A percentile compares a stretch with the other conserved stretches of the same genome.
Conservation (phyloP, 2,329 filamentous ascomycete species). For the Penicillium sp. region DNA sequence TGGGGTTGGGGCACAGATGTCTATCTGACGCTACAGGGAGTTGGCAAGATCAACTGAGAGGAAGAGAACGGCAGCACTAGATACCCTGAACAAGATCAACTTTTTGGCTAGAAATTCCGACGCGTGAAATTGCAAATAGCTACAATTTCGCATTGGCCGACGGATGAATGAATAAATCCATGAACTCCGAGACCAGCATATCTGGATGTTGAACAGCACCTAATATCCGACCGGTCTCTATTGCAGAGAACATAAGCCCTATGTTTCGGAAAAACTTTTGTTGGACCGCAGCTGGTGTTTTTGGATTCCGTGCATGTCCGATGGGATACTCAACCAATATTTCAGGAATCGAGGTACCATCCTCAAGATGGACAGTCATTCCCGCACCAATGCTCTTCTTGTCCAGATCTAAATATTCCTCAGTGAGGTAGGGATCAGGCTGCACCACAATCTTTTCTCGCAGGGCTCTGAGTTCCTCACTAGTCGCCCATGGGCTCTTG, state of each 20-base stretch:
- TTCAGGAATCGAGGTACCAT: conserved; percentile 28
- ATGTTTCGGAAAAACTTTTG: conserved; percentile 22
- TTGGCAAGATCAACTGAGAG: conserved; percentile 51
- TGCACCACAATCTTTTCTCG: conserved; percentile 27
- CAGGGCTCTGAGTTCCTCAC: conserved; percentile 22
- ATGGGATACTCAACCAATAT: conserved; percentile 37
- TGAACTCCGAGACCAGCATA: conserved; percentile 15
- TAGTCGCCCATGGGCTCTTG: conserved; percentile 25
- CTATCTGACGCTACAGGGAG: conserved; percentile 61
- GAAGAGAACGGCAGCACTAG: neutral
- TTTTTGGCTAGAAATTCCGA: neutral
- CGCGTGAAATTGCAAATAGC: neutral
- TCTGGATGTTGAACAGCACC: conserved; percentile 13
- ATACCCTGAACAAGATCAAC: conserved; percentile 4
- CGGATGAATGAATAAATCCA: conserved; percentile 17
- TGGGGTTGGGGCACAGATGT: conserved; percentile 86
- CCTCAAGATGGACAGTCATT: conserved; percentile 26
- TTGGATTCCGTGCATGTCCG: conserved; percentile 18
- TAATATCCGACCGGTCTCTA: conserved; percentile 13
- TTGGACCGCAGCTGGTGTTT: conserved; percentile 11
- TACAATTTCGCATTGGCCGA: conserved; percentile 10
- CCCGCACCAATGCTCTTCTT: conserved; percentile 30
- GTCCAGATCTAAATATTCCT: conserved; percentile 31
- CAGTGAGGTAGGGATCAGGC: conserved; percentile 30
- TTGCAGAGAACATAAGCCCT: conserved; percentile 18